Evolutionary conservation across 1,284 basidiomycete genomes (phyloP), one percentile per base, ranked within the genome.

Genomic region (Ganoderma resinaceum): DNA sequence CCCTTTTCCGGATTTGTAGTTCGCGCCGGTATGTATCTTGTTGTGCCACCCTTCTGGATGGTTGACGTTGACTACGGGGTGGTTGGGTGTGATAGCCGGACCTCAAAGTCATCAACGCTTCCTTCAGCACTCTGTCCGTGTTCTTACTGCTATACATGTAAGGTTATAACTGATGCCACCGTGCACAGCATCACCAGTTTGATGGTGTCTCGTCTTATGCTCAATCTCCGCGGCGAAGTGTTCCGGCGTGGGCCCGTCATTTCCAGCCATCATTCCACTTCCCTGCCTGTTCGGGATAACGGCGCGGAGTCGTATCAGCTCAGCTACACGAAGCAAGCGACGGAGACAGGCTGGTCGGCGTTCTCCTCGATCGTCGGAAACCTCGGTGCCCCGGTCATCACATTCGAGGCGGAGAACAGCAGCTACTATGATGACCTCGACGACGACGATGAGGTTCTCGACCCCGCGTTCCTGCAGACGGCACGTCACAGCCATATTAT

Each of bases 151-250:
- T 7, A 16, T 29, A 52, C 16, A 11, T 26, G 20, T n/a, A 31
- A 26, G 16, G 20, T 62, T 37, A 29, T 61, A 40, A n/a, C 43
- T 37, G 8, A 58, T 9, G 2, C 20, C 11, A 14, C 26, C 8
- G 16, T 35, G 35, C n/a, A 52, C n/a, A 77, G 76, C 5, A 75
- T 77, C 33, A 77, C 76, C 9, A 75, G 73, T 63, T 65, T 77
- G 33, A 76, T 77, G 76, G 75, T 77, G 20, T 76, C 76, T 23
- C 74, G 76, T 23, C 73, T 77, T 29, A 77, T 77, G 74, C 72
- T 77, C 37, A 77, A 77, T 65, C 69, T 77, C 18, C 75, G 76
- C 42, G 61, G 63, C 12, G 73, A 75, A 58, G 73, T 73, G 14
- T 53, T 74, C 31, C 65, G 70, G 37, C 67, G 72, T 46, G 61